phyloP scores from a whole-genome alignment of 306 rosid species.

The Medicago arabica region DNA sequence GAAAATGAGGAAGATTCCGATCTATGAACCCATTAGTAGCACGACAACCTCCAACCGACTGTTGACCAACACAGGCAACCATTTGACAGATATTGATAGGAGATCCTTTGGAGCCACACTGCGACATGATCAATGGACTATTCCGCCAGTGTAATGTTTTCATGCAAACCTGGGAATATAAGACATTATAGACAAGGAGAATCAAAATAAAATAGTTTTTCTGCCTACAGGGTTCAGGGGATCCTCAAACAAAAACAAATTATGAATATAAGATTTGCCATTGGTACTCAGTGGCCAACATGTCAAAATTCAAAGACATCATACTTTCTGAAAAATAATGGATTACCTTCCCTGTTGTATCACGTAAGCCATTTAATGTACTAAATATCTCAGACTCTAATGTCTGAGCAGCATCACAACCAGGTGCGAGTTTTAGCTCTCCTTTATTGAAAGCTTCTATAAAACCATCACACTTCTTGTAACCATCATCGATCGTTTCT shows the following conservation, averaged over 20 bases:
- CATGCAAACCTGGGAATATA: conserved; percentile 76
- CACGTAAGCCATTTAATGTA: conserved; percentile 69
- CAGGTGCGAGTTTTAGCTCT: conserved; percentile 72
- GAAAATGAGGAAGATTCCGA: conserved; percentile 98
- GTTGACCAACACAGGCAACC: conserved; percentile 98
- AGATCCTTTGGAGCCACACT: conserved; percentile 98
- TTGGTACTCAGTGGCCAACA: not conserved
- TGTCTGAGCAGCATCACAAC: conserved; percentile 94
- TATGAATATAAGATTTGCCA: conserved; percentile 9
- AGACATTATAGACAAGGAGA: conserved; percentile 6
- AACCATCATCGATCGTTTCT: conserved; percentile 60
- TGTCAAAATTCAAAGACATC: conserved; percentile 24
- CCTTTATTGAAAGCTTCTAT: conserved; percentile 68
- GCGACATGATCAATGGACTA: conserved; percentile 97
- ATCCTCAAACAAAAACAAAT: conserved; percentile 24
- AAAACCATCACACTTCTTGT: conserved; percentile 61
- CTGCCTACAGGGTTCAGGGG: not conserved
- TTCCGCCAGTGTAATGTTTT: conserved; percentile 89
- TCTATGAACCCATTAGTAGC: conserved; percentile 93
- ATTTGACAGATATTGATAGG: conserved; percentile 90
- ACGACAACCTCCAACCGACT: conserved; percentile 91
- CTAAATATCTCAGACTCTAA: conserved; percentile 70
- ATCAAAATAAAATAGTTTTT: conserved; percentile 29
- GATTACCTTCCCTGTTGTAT: conserved; percentile 70
- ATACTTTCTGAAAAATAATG: conserved; percentile 24